phyloP scores from a whole-genome alignment of 2,329 filamentous ascomycete species.

The Colletotrichum sp. region DNA sequence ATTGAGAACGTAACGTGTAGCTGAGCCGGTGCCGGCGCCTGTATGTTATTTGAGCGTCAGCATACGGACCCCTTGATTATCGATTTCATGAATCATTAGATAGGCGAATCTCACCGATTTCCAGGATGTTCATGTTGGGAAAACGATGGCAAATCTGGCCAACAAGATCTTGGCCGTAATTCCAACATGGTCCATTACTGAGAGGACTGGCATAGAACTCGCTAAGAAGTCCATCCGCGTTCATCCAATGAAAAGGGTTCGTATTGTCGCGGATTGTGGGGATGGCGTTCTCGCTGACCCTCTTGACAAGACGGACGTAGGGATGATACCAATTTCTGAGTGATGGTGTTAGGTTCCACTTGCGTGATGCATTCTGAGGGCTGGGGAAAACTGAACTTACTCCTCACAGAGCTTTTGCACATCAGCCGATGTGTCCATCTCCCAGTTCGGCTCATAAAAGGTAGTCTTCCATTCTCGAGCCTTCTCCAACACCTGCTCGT shows the following conservation, averaged over 20 bases:
- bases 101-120: neutral
- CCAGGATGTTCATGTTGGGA: neutral
- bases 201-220: slow-evolving; percentile 6
- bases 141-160: neutral
- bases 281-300: neutral
- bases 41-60: neutral
- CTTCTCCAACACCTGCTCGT: neutral
- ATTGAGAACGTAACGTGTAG: neutral
- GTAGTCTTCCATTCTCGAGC: neutral
- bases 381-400: neutral
- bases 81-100: too few species aligned
- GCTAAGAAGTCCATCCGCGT: neutral
- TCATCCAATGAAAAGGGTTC: slow-evolving; percentile 2
- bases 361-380: neutral
- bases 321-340: neutral
- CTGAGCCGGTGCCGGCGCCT: slow-evolving; percentile 2
- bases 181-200: neutral
- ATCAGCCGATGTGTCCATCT: neutral
- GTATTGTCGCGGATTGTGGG: neutral
- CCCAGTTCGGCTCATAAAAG: neutral
- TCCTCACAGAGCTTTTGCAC: neutral
- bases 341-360: neutral
- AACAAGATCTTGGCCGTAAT: neutral
- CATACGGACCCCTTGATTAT: neutral
- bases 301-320: neutral